A percentile compares a stretch with the other conserved stretches of the same genome.
These are phyloP conservation scores for Venturia carpophila DNA, from an alignment of 2,329 filamentous ascomycete species.

Conservation along the genomic window DNA sequence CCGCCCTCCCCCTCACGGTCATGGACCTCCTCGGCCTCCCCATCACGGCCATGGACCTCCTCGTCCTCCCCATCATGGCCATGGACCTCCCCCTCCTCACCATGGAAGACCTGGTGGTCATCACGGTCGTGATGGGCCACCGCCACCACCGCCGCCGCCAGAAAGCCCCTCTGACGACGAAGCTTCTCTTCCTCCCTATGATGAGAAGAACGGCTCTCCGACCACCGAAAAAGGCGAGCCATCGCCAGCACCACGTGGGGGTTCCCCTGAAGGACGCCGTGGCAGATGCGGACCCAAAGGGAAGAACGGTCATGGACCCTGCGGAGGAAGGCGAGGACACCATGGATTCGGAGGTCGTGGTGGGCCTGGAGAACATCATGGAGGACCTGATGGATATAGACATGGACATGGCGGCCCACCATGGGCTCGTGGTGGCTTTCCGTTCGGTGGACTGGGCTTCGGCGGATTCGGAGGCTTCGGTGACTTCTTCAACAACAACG, in stretches of 20 bases:
- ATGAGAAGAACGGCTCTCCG: slow-evolving; percentile 15
- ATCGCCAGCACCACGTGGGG: neutral
- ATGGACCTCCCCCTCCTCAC: neutral
- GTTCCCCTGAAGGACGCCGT: slow-evolving; percentile 8
- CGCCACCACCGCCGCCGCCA: slow-evolving; percentile 25
- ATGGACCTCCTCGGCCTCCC: slow-evolving; percentile 18
- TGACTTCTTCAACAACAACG: slow-evolving; percentile 27
- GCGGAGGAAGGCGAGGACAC: slow-evolving; percentile 22
- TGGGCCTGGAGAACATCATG: slow-evolving; percentile 6
- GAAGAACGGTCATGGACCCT: slow-evolving; percentile 13
- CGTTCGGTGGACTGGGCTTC: slow-evolving; percentile 18
- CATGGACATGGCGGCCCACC: slow-evolving; percentile 7
- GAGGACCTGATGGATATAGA: slow-evolving; percentile 18
- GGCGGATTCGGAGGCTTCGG: slow-evolving; percentile 23
- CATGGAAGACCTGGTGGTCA: slow-evolving; percentile 20
- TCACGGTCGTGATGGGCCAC: slow-evolving; percentile 25
- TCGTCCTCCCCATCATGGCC: slow-evolving; percentile 19
- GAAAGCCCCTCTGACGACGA: slow-evolving; percentile 20
- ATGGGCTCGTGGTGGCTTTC: slow-evolving; percentile 18
- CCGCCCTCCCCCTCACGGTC: slow-evolving; percentile 20
- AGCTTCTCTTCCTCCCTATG: slow-evolving; percentile 16
- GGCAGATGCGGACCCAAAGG: slow-evolving; percentile 1
- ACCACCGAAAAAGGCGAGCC: slow-evolving; percentile 16
- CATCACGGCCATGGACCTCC: slow-evolving; percentile 14
- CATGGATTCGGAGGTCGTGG: slow-evolving; percentile 17